Percentiles rank a stretch among this genome's conserved stretches.
These are phyloP conservation scores for Diutina scorzettiae DNA, from an alignment of 1,139 yeast species.

Conservation along the genomic window DNA sequence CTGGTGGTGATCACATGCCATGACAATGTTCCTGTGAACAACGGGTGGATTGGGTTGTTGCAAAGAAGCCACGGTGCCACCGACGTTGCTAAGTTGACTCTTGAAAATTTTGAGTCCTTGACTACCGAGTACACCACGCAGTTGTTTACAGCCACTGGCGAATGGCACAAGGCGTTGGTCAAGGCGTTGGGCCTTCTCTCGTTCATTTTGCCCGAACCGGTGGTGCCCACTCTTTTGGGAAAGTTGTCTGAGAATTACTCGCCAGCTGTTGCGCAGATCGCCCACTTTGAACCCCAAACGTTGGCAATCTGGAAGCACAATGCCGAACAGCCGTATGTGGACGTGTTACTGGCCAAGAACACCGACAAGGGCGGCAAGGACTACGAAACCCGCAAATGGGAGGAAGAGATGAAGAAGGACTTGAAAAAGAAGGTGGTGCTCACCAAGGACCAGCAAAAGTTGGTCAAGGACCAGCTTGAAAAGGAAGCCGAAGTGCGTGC, in stretches of 20 bases:
- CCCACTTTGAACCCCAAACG: conserved; percentile 15
- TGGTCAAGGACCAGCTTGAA: conserved; percentile 47
- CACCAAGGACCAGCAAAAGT: conserved; percentile 62
- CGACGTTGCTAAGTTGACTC: conserved; percentile 36
- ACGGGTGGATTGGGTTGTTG: conserved; percentile 75
- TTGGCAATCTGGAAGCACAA: conserved; percentile 53
- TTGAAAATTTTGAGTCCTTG: conserved; percentile 15
- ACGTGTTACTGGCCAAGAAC: conserved; percentile 39
- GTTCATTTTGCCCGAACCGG: conserved; percentile 53
- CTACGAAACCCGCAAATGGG: conserved; percentile 85
- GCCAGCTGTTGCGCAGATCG: conserved; percentile 18
- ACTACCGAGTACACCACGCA: conserved; percentile 25
- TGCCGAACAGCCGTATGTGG: conserved; percentile 61
- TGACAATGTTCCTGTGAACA: conserved; percentile 25
- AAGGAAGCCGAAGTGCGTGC: conserved; percentile 49
- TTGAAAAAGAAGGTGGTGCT: conserved; percentile 56
- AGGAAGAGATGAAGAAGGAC: conserved; percentile 67
- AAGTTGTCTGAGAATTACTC: conserved; percentile 30
- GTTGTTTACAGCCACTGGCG: conserved; percentile 9
- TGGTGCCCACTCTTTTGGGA: conserved; percentile 40
- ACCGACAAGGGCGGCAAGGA: conserved; percentile 61
- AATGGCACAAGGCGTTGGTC: conserved; percentile 34
- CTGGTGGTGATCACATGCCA: conserved; percentile 51
- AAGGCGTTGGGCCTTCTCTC: conserved; percentile 52
- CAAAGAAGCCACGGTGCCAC: conserved; percentile 34